These are phyloP conservation scores for Umbelopsis isabellina DNA, from an alignment of 192 early-diverging fungal genomes.

Conservation along the genomic window DNA sequence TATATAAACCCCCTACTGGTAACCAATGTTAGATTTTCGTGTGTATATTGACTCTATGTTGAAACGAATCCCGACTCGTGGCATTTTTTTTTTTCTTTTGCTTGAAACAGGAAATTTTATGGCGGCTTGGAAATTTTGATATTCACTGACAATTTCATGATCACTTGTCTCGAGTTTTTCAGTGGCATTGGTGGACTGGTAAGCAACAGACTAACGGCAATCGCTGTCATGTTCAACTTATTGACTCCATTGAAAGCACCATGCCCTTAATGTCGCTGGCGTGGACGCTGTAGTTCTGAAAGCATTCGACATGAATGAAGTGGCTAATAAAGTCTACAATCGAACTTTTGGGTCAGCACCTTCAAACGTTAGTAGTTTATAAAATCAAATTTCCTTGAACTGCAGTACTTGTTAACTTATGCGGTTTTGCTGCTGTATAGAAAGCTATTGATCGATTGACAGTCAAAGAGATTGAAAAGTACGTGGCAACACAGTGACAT, in stretches of 20 bases:
- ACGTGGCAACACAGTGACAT: not conserved
- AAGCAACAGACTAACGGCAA: not conserved
- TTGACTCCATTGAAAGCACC: conserved; percentile 55
- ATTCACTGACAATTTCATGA: not conserved
- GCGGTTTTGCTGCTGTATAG: not conserved
- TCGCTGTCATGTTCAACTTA: not conserved
- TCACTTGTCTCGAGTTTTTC: conserved; percentile 54
- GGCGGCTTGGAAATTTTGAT: too few species aligned
- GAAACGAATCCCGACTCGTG: too few species aligned
- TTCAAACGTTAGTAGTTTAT: not conserved
- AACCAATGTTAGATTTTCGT: too few species aligned
- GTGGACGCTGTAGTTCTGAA: conserved; percentile 64
- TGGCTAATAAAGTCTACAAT: conserved; percentile 68
- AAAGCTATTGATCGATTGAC: conserved; percentile 36
- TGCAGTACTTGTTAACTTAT: not conserved
- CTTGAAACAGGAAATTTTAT: too few species aligned
- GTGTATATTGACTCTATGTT: too few species aligned
- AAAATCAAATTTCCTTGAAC: not conserved
- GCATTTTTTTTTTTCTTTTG: not conserved
- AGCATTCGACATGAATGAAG: conserved; percentile 93
- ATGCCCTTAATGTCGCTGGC: conserved; percentile 69
- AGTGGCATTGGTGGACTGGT: conserved; percentile 68
- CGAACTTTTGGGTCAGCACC: conserved; percentile 32
- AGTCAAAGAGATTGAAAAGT: conserved; percentile 28
- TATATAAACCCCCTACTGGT: too few species aligned